Conservation (phyloP, 345 rosid genomes). For the Sonneratia alba region DNA sequence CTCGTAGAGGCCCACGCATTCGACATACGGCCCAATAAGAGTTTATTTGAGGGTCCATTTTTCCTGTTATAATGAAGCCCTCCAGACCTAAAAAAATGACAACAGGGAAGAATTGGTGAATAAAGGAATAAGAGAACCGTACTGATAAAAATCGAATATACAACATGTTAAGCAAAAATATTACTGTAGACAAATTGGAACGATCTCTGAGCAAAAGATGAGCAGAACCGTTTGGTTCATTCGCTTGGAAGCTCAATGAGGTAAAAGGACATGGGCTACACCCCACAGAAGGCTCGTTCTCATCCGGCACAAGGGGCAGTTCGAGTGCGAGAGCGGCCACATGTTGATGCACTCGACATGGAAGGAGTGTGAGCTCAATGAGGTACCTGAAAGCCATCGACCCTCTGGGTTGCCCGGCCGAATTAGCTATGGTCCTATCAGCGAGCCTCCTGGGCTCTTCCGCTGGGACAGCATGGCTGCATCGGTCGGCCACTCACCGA, state of each 20-base stretch:
- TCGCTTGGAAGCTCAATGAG: neutral
- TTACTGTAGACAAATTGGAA: no score
- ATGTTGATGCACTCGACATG: constrained; percentile 40
- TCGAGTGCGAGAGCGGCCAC: constrained; percentile 40
- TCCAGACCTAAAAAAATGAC: no score
- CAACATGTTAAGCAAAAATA: no score
- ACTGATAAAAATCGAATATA: no score
- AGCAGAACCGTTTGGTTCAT: neutral
- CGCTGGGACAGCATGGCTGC: neutral
- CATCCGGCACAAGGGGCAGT: constrained; percentile 45
- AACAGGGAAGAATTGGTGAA: no score
- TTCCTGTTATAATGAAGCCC: no score
- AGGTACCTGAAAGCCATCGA: neutral
- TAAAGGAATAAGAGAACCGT: no score
- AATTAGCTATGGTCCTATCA: neutral
- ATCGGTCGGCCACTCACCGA: neutral
- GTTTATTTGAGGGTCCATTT: no score
- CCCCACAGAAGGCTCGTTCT: neutral
- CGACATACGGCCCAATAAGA: no score
- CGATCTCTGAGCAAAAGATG: no score
- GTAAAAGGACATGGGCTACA: neutral
- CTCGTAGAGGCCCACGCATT: no score
- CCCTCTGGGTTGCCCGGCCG: neutral
- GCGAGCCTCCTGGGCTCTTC: neutral
- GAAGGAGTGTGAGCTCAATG: constrained; percentile 21